phyloP scores from a whole-genome alignment of 176 grass and related monocot species.

The Oryza rufipogon region DNA sequence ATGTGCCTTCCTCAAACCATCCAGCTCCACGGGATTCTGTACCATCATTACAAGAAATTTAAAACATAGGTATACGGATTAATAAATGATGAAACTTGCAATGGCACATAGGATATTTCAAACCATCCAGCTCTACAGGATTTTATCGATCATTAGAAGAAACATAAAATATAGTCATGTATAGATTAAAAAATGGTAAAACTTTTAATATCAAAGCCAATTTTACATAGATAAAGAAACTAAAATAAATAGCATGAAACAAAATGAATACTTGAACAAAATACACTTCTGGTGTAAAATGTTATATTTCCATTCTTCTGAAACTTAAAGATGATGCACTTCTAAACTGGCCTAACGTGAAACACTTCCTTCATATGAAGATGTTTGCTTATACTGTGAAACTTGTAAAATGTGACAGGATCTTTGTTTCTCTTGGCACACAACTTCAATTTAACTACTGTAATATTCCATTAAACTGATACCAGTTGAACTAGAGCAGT shows the following conservation, averaged over 20 bases:
- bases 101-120: background rate
- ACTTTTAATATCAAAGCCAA: background rate
- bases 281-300: constrained; percentile 19
- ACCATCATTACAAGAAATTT: constrained; percentile 43
- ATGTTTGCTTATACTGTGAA: background rate
- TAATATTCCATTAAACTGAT: constrained; percentile 8
- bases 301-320: background rate
- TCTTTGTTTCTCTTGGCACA: background rate
- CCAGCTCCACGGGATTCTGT: constrained; percentile 80
- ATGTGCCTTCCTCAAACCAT: constrained; percentile 92
- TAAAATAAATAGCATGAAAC: constrained; percentile 33
- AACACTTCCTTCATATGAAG: constrained; percentile 9
- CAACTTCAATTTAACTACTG: background rate
- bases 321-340: background rate
- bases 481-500: constrained; percentile 7
- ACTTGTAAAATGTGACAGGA: background rate
- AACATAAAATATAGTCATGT: too few relatives aligned
- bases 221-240: background rate
- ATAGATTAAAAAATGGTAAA: too few relatives aligned
- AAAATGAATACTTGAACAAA: background rate
- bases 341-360: constrained; percentile 12
- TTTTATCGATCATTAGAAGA: too few relatives aligned
- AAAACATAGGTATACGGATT: constrained; percentile 23
- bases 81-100: background rate
- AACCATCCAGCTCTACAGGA: too few relatives aligned